A percentile compares a stretch with the other conserved stretches of the same genome.
phyloP scores from a whole-genome alignment of 208 protist species.

The Leishmania martiniquensis region DNA sequence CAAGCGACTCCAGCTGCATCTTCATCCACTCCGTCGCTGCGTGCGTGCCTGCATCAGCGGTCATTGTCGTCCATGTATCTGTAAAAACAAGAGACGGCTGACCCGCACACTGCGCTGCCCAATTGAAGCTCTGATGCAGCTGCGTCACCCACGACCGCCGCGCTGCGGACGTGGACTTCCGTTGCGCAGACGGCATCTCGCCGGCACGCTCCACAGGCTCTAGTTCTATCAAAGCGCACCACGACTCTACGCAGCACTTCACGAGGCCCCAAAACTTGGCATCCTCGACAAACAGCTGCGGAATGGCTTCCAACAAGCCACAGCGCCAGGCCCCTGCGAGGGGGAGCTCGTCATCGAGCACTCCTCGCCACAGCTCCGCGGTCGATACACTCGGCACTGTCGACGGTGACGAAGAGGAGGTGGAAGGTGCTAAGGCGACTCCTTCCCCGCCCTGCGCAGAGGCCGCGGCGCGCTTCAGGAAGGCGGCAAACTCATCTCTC shows the following conservation, averaged over 20 bases:
- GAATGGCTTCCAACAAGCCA: slow-evolving; percentile 42
- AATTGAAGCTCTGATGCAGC: slow-evolving; percentile 56
- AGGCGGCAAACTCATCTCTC: slow-evolving; percentile 2
- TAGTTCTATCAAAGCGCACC: slow-evolving; percentile 4
- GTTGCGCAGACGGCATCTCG: neutral
- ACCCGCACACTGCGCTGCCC: slow-evolving; percentile 53
- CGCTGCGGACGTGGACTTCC: neutral
- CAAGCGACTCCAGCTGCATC: neutral
- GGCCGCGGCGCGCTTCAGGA: slow-evolving; percentile 14
- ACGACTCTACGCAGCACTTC: slow-evolving; percentile 31
- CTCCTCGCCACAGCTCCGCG: neutral
- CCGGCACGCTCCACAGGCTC: neutral
- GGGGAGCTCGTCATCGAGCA: slow-evolving; percentile 1
- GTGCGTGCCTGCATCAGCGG: neutral
- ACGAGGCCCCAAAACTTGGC: slow-evolving; percentile 42
- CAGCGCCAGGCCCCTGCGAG: slow-evolving; percentile 23
- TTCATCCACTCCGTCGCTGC: slow-evolving; percentile 5
- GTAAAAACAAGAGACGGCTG: slow-evolving; percentile 35
- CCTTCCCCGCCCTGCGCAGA: neutral
- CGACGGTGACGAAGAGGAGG: neutral
- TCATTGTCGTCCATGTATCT: slow-evolving; percentile 6
- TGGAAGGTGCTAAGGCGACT: neutral
- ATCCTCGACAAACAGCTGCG: slow-evolving; percentile 47
- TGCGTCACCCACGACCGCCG: slow-evolving; percentile 23
- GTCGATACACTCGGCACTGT: neutral